A percentile compares a stretch with the other conserved stretches of the same genome.
Evolutionary conservation across 2,329 filamentous ascomycete genomes (phyloP).

Genomic region (Stachybotrys chartarum): DNA sequence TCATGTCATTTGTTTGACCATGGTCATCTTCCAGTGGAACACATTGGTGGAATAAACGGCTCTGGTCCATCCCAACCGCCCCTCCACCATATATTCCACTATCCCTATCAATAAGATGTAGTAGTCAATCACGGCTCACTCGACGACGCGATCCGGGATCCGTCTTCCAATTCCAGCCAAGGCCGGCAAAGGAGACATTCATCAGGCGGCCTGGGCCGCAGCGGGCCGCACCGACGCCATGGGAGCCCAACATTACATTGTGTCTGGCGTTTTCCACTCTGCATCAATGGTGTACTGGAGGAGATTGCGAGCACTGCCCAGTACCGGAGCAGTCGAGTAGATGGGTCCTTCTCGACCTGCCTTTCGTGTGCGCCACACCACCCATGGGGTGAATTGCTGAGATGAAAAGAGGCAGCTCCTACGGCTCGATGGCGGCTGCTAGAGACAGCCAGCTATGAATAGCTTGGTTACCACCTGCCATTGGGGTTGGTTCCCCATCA

Average conservation of each 20-base stretch:
- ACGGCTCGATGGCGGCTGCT: too few species aligned
- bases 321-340: too few species aligned
- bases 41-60: not conserved
- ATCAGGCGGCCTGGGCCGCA: not conserved
- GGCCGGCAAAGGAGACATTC: too few species aligned
- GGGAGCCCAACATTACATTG: not conserved
- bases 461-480: too few species aligned
- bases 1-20: not conserved
- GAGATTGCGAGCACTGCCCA: too few species aligned
- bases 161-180: too few species aligned
- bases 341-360: not conserved
- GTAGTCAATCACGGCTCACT: too few species aligned
- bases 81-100: not conserved
- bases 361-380: not conserved
- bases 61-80: not conserved
- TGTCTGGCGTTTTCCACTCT: not conserved
- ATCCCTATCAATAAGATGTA: too few species aligned
- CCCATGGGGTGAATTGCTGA: not conserved
- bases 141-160: too few species aligned
- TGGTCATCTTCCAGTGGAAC: not conserved
- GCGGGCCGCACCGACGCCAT: not conserved
- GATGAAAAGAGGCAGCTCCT: not conserved
- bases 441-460: too few species aligned
- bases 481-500: too few species aligned
- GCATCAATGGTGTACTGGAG: not conserved